Base-by-base conservation (phyloP, 202 grass and related monocot species). In the Bolboschoenoplectus hybrid region DNA sequence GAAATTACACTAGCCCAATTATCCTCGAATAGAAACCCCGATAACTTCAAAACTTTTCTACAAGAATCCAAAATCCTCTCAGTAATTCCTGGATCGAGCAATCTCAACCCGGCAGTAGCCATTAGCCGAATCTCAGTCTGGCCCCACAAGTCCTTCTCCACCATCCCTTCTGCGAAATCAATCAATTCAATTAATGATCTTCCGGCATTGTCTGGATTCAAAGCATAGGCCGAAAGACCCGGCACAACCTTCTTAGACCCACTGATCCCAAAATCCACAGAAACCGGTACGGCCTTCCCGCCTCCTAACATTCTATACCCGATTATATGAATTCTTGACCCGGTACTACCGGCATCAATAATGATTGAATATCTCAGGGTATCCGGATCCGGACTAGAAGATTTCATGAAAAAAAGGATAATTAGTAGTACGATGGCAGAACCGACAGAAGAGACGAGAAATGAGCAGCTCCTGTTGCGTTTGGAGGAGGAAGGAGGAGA, bases 1-100 rank as follows among this genome's bases (percentile, higher is more conserved):
- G 95, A 91, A 84, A 98, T 98, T 41, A 98, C 87, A 75, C 74
- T 87, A 57, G 96, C 90, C 91, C 96, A 95, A 62, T 92, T 83
- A 65, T 98, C 89, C 67, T 85, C 83, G 39, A 95, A 95, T 9
- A 40, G 77, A 88, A 98, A 94, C 0, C 82, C 87, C 1, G 90
- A 98, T 13, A 44, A 81, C 49, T 87, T 86, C 81, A 95, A 85
- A 72, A 94, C 45, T 38, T 87, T 83, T 88, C 93, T 92, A 86
- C 93, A 95, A 41, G 96, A 94, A 36, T 91, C 89, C 72, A 98
- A 40, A 52, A 98, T 67, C 40, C 87, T 85, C 73, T 94, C 82
- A 10, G 71, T 87, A 50, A 74, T 78, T 7, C 49, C 84, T 6
- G 55, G 43, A 65, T 98, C 84, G 0, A 98, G 87, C 62, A 95